phyloP scores from a whole-genome alignment of 306 rosid species.

The Phaseolus lunatus region DNA sequence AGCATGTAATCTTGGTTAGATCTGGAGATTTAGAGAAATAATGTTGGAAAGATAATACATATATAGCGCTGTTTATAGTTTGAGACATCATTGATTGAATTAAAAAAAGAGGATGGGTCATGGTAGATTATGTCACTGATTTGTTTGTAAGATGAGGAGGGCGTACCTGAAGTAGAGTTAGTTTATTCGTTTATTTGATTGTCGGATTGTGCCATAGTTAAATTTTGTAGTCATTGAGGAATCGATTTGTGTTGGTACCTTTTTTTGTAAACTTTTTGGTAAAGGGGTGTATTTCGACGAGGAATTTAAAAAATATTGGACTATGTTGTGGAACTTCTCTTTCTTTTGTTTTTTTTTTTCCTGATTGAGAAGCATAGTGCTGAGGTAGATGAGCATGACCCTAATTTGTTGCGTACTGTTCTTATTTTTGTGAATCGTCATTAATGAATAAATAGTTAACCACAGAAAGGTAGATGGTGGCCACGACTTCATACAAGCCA shows the following conservation, averaged over 20 bases:
- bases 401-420: conserved; percentile 4
- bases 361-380: not conserved
- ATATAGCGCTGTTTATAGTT: not conserved
- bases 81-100: not conserved
- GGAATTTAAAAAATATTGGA: not conserved
- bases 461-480: not conserved
- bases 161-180: not conserved
- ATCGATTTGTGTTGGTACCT: not conserved
- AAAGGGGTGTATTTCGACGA: not conserved
- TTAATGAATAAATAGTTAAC: not conserved
- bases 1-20: not conserved
- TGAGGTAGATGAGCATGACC: not conserved
- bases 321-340: not conserved
- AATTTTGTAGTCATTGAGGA: not conserved
- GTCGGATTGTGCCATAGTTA: not conserved
- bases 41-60: not conserved
- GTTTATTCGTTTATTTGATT: not conserved
- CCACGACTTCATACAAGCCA: not conserved
- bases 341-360: not conserved
- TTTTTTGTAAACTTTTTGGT: not conserved
- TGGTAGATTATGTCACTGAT: not conserved
- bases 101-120: not conserved
- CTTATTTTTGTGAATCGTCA: not conserved
- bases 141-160: not conserved
- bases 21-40: not conserved